Percentiles rank a stretch among this genome's conserved stretches.
Conservation (phyloP, 1,284 basidiomycete species). For the Puccinia sorghi region DNA sequence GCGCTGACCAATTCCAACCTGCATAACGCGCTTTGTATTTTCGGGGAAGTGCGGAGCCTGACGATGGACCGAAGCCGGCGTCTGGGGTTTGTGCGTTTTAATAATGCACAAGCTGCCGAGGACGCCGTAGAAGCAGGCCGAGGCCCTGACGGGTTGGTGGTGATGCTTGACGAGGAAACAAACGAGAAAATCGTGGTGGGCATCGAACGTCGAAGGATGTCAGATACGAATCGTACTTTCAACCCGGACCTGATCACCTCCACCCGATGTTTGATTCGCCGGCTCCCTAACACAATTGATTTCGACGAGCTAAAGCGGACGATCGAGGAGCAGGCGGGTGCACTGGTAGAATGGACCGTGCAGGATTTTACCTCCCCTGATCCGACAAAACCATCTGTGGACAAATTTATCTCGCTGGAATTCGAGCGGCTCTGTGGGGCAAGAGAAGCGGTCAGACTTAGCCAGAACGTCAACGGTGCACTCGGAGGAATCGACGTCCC, state of each 20-base stretch:
- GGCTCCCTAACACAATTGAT: conserved; percentile 1
- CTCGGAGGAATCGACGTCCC: conserved; percentile 23
- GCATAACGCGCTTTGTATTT: conserved; percentile 18
- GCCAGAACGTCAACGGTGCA: conserved; percentile 15
- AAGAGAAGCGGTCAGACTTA: conserved; percentile 38
- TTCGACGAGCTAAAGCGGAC: conserved; percentile 26
- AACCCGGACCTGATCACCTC: conserved; percentile 39
- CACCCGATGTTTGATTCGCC: conserved; percentile 29
- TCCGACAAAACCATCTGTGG: conserved; percentile 7
- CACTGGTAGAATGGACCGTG: conserved; percentile 29
- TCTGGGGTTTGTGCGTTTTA: conserved; percentile 32
- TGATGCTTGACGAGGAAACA: conserved; percentile 15
- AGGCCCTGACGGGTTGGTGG: conserved; percentile 30
- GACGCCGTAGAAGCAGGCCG: conserved; percentile 27
- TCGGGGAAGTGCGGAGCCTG: conserved; percentile 29
- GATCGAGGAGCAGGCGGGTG: conserved; percentile 28
- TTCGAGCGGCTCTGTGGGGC: conserved; percentile 39
- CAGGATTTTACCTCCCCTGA: conserved; percentile 24
- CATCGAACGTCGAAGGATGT: conserved; percentile 28
- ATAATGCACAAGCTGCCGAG: conserved; percentile 14
- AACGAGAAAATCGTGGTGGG: conserved; percentile 40
- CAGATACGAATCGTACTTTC: conserved; percentile 21
- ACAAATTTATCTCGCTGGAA: conserved; percentile 33
- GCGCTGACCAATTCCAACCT: not conserved
- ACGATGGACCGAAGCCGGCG: conserved; percentile 36